Evolutionary conservation across 2,329 filamentous ascomycete genomes (phyloP).

Genomic region (Penicillium rolfsii): DNA sequence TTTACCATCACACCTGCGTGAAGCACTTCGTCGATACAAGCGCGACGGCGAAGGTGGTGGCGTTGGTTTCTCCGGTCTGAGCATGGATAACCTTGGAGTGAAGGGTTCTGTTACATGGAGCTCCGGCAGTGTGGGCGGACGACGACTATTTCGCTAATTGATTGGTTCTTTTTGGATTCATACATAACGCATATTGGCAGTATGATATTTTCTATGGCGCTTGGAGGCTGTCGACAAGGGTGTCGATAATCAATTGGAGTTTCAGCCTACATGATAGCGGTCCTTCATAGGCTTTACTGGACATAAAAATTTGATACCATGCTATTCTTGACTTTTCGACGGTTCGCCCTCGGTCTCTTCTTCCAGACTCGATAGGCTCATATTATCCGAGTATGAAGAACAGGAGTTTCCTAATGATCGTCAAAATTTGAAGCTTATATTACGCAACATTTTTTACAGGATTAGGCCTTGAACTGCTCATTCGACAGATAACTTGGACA

Average conservation of each 20-base stretch:
- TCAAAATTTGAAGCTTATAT: constrained; percentile 5
- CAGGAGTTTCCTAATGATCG: neutral
- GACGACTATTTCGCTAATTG: constrained; percentile 48
- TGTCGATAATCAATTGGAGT: neutral
- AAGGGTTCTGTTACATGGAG: constrained; percentile 50
- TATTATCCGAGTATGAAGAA: neutral
- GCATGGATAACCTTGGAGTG: constrained; percentile 50
- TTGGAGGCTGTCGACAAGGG: neutral
- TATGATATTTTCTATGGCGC: neutral
- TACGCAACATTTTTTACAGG: constrained; percentile 13
- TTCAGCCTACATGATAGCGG: constrained; percentile 2
- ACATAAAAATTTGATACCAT: constrained; percentile 10
- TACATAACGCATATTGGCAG: constrained; percentile 10
- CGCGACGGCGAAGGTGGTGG: constrained; percentile 54
- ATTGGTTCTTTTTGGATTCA: neutral
- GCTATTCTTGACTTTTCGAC: neutral
- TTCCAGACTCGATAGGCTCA: neutral
- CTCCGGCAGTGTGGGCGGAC: constrained; percentile 46
- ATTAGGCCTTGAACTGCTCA: neutral
- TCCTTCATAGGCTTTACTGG: neutral
- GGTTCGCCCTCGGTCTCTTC: neutral
- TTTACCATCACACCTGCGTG: constrained; percentile 54
- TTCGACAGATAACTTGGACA: neutral
- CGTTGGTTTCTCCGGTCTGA: constrained; percentile 53
- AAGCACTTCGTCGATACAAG: constrained; percentile 53